Evolutionary conservation across 106 monocot species (phyloP).

Genomic region (Hemerocallis citrina): DNA sequence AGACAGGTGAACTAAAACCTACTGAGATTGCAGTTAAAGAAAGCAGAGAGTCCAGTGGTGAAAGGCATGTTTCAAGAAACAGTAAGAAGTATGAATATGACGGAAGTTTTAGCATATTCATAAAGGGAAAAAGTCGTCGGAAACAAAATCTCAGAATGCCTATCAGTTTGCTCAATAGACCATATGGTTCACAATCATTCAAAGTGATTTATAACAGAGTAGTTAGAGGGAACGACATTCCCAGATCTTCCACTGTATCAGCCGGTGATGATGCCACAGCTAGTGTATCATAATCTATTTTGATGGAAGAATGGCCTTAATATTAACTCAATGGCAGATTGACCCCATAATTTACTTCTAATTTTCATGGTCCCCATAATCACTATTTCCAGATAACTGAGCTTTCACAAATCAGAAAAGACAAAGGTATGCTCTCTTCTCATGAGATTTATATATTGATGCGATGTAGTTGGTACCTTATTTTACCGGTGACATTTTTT

Average conservation of each 20-base stretch:
- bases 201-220: constrained; percentile 84
- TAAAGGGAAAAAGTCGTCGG: constrained; percentile 69
- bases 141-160: constrained; percentile 84
- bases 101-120: constrained; percentile 77
- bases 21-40: constrained; percentile 16
- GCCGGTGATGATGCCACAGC: constrained; percentile 21
- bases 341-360: too few relatives aligned
- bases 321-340: too few relatives aligned
- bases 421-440: too few relatives aligned
- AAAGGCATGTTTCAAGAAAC: constrained; percentile 16
- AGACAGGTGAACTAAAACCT: too few relatives aligned
- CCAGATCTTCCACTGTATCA: constrained; percentile 25
- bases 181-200: constrained; percentile 78
- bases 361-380: too few relatives aligned
- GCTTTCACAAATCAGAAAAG: too few relatives aligned
- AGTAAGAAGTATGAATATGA: constrained; percentile 38
- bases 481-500: too few relatives aligned
- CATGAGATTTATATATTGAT: too few relatives aligned
- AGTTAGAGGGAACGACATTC: constrained; percentile 54
- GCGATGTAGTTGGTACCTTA: too few relatives aligned
- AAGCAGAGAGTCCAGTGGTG: constrained; percentile 4
- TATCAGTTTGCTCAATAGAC: constrained; percentile 74
- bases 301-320: too few relatives aligned
- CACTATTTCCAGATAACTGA: too few relatives aligned
- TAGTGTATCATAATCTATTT: constrained; percentile 15